These are phyloP conservation scores for Rosa rugosa DNA, from an alignment of 306 rosid genomes.

Conservation along the genomic window DNA sequence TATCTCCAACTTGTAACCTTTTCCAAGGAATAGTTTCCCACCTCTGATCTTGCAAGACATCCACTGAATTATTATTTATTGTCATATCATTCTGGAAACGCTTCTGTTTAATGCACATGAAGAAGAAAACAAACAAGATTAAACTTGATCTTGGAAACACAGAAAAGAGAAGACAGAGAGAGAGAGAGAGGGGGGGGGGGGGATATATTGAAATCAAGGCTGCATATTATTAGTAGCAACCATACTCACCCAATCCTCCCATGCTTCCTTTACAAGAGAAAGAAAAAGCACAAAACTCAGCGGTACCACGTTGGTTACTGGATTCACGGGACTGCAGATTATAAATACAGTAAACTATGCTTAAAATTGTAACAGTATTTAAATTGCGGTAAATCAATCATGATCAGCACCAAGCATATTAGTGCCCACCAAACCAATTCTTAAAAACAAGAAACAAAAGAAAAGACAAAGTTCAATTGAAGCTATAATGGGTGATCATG, in stretches of 20 bases:
- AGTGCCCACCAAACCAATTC: slow-evolving; percentile 5
- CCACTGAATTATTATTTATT: slow-evolving; percentile 62
- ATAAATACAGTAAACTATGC: slow-evolving; percentile 29
- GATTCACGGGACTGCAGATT: slow-evolving; percentile 84
- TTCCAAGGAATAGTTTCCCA: slow-evolving; percentile 89
- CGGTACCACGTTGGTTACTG: slow-evolving; percentile 87
- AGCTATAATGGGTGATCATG: neutral
- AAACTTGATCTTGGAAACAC: neutral
- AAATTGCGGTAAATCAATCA: slow-evolving; percentile 10
- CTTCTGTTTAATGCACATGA: slow-evolving; percentile 56
- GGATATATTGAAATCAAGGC: slow-evolving; percentile 10
- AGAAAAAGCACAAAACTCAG: slow-evolving; percentile 83
- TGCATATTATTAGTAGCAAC: slow-evolving; percentile 22
- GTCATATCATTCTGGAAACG: slow-evolving; percentile 92
- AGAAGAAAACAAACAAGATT: slow-evolving; percentile 17
- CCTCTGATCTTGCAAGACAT: slow-evolving; percentile 75
- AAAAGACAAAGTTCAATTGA: neutral
- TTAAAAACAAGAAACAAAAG: neutral
- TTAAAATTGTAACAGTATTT: slow-evolving; percentile 8
- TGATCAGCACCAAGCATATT: slow-evolving; percentile 13
- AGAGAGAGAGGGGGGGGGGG: neutral
- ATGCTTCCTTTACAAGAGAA: slow-evolving; percentile 90
- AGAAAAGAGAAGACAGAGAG: neutral
- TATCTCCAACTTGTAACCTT: slow-evolving; percentile 86
- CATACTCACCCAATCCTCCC: slow-evolving; percentile 89